Percentiles rank a stretch among this genome's conserved stretches.
Conservation (phyloP, 192 early-diverging fungal genomes). For the Diversispora epigaea region DNA sequence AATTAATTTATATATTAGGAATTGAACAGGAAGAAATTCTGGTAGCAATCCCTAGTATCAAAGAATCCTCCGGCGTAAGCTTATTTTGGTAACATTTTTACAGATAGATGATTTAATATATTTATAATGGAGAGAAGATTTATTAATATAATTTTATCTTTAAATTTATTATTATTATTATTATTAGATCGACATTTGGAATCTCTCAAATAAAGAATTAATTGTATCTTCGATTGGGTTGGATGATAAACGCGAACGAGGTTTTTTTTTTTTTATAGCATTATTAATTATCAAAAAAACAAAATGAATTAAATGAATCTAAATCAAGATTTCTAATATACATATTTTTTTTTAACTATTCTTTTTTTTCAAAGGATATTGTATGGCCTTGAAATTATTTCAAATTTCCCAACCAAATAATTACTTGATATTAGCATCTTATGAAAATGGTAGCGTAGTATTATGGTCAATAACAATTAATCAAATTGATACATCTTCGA, state of each 20-base stretch:
- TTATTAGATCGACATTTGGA: conserved; percentile 24
- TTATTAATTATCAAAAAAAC: no score
- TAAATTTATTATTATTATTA: no score
- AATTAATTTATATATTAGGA: no score
- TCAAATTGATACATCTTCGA: background rate
- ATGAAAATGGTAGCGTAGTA: conserved; percentile 40
- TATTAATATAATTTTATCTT: background rate
- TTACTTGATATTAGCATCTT: conserved; percentile 39
- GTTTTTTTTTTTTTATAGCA: background rate
- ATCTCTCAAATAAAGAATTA: conserved; percentile 5
- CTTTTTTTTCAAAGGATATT: conserved; percentile 13
- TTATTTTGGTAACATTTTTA: background rate
- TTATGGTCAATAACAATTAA: conserved; percentile 25
- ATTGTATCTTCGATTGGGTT: background rate
- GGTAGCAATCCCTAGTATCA: background rate
- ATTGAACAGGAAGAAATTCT: background rate
- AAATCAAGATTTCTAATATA: background rate
- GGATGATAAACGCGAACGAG: background rate
- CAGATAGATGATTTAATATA: background rate
- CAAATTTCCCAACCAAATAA: background rate
- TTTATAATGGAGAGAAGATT: background rate
- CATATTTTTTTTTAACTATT: background rate
- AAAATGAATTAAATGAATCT: background rate
- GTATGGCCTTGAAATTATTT: conserved; percentile 28
- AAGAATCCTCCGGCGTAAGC: background rate